Evolutionary conservation across 345 rosid species (phyloP).

Genomic region (Fremontodendron californicum): DNA sequence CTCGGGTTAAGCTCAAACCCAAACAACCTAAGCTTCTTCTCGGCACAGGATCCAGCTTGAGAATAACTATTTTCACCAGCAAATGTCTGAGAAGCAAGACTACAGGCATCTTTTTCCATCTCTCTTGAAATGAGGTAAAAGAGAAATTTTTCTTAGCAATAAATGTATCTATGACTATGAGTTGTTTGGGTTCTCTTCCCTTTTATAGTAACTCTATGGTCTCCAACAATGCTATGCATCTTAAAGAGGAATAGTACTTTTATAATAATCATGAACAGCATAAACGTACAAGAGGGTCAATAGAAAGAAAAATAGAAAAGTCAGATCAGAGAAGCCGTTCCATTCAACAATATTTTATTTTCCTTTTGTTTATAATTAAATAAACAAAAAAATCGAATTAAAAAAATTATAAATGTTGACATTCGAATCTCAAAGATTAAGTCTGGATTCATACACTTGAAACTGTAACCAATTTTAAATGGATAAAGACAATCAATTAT

Average conservation of each 20-base stretch:
- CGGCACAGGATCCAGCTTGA: conserved; percentile 37
- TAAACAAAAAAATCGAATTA: no score
- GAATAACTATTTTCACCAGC: conserved; percentile 32
- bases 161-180: conserved; percentile 3
- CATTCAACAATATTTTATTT: conserved; percentile 31
- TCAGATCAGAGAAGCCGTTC: conserved; percentile 38
- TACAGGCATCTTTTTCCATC: conserved; percentile 26
- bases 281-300: conserved; percentile 30
- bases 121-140: conserved; percentile 7
- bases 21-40: conserved; percentile 62
- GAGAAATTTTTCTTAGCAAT: neutral
- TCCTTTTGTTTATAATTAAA: neutral
- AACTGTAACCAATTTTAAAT: conserved; percentile 24
- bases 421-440: no score
- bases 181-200: conserved; percentile 23
- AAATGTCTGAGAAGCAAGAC: conserved; percentile 24
- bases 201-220: conserved; percentile 38
- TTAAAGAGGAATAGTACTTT: conserved; percentile 18
- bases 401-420: no score
- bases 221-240: conserved; percentile 35
- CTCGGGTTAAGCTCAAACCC: conserved; percentile 73
- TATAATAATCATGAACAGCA: conserved; percentile 43
- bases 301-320: conserved; percentile 34
- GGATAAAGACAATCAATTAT: conserved; percentile 39
- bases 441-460: no score